Evolutionary conservation across 257 asterid genomes (phyloP).

Genomic region (Euphrasia confusa): DNA sequence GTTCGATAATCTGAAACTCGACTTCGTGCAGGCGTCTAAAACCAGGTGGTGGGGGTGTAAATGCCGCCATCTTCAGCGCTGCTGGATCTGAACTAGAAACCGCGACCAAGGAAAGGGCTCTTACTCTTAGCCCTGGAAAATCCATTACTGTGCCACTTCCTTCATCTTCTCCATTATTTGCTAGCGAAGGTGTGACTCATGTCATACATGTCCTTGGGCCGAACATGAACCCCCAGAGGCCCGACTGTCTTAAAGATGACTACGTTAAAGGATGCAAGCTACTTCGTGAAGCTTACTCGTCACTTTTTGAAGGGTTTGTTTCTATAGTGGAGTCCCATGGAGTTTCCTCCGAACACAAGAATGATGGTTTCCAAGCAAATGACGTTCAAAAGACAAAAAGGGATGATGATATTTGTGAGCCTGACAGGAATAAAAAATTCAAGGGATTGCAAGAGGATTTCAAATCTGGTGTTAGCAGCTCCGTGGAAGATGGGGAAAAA

Average conservation of each 20-base stretch:
- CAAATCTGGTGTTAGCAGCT: constrained; percentile 28
- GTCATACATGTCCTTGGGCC: constrained; percentile 97
- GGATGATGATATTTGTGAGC: constrained; percentile 37
- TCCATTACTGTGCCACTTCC: constrained; percentile 69
- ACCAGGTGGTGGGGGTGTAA: constrained; percentile 95
- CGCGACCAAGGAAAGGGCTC: constrained; percentile 78
- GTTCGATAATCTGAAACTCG: constrained; percentile 35
- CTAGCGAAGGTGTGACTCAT: constrained; percentile 75
- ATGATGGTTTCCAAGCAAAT: constrained; percentile 8
- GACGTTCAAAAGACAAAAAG: constrained; percentile 55
- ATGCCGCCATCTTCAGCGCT: constrained; percentile 81
- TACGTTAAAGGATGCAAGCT: constrained; percentile 64
- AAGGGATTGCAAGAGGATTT: constrained; percentile 37
- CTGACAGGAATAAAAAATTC: constrained; percentile 45
- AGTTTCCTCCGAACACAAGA: background rate
- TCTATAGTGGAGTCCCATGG: constrained; percentile 36
- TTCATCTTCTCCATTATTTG: constrained; percentile 61
- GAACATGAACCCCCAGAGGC: constrained; percentile 89
- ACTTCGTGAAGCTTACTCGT: constrained; percentile 76
- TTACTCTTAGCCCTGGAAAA: constrained; percentile 60
- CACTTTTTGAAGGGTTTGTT: constrained; percentile 76
- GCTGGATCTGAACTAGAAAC: constrained; percentile 68
- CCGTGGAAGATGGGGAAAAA: constrained; percentile 20
- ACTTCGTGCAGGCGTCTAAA: constrained; percentile 68
- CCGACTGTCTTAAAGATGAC: constrained; percentile 69